phyloP scores from a whole-genome alignment of 2,329 filamentous ascomycete genomes.

The Cercospora zeae-maydis region DNA sequence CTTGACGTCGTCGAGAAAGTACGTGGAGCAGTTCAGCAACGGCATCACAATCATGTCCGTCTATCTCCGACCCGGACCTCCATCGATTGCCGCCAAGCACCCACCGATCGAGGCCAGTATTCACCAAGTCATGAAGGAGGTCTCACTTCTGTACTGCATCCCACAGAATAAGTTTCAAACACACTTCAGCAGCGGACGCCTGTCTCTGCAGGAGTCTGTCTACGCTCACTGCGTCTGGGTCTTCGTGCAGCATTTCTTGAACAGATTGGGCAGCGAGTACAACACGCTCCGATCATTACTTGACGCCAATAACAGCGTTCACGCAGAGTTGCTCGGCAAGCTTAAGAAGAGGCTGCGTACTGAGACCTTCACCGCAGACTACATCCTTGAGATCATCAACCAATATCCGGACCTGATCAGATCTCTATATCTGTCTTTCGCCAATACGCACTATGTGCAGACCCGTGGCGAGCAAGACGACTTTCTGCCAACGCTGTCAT shows the following conservation, averaged over 20 bases:
- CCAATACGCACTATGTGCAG: conserved; percentile 75
- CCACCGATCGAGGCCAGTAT: conserved; percentile 92
- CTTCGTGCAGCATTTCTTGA: conserved; percentile 96
- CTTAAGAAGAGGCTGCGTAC: conserved; percentile 92
- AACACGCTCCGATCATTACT: conserved; percentile 77
- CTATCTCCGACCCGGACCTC: conserved; percentile 73
- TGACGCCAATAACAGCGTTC: conserved; percentile 74
- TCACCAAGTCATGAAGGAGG: conserved; percentile 98
- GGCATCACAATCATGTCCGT: conserved; percentile 96
- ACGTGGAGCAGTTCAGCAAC: conserved; percentile 97
- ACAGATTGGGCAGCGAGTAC: conserved; percentile 90
- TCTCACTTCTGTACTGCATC: conserved; percentile 94
- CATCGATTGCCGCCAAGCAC: conserved; percentile 53
- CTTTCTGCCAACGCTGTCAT: conserved; percentile 67
- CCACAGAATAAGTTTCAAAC: conserved; percentile 94
- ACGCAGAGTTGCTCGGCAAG: conserved; percentile 84
- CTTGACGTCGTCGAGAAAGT: conserved; percentile 92
- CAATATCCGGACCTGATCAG: conserved; percentile 84
- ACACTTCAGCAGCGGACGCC: conserved; percentile 77
- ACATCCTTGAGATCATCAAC: conserved; percentile 95
- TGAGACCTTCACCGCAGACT: conserved; percentile 96
- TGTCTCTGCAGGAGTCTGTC: conserved; percentile 93
- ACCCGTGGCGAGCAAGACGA: conserved; percentile 62
- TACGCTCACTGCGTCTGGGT: conserved; percentile 98
- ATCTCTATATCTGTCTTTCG: conserved; percentile 85